A percentile compares a stretch with the other conserved stretches of the same genome.
phyloP scores from a whole-genome alignment of 208 protist genomes.

The Zelonia costaricensis region DNA sequence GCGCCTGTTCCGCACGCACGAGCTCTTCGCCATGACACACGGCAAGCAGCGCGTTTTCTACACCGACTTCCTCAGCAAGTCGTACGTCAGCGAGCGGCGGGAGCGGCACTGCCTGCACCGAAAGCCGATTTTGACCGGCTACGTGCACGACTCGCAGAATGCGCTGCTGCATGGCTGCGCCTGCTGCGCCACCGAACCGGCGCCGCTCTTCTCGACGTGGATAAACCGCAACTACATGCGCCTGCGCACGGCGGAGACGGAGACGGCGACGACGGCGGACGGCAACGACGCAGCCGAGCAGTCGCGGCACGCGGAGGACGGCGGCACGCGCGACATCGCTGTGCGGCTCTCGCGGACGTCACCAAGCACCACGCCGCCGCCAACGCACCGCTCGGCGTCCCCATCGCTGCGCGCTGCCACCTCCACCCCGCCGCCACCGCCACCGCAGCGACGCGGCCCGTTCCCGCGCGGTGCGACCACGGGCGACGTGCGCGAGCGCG shows the following conservation, averaged over 20 bases:
- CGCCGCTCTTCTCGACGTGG: slow-evolving; percentile 31
- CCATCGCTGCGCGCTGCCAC: no score
- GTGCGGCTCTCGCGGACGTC: no score
- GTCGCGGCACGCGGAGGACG: no score
- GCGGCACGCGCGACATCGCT: no score
- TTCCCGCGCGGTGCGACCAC: no score
- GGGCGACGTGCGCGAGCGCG: not conserved
- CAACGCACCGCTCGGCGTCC: no score
- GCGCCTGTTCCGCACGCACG: slow-evolving; percentile 23
- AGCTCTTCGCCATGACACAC: slow-evolving; percentile 18
- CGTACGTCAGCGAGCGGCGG: slow-evolving; percentile 25
- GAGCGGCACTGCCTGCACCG: slow-evolving; percentile 30
- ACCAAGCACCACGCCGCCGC: no score
- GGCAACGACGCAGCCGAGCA: not conserved
- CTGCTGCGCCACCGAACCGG: slow-evolving; percentile 22
- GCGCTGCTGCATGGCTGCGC: slow-evolving; percentile 21
- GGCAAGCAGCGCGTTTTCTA: slow-evolving; percentile 32
- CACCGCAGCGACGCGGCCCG: not conserved
- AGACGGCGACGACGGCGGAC: not conserved
- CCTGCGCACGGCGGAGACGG: slow-evolving; percentile 16
- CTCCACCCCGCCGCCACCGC: not conserved
- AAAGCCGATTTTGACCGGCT: slow-evolving; percentile 21
- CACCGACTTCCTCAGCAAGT: slow-evolving; percentile 28
- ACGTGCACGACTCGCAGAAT: slow-evolving; percentile 30
- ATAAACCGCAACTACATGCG: slow-evolving; percentile 25